These are phyloP conservation scores for Phaeoacremonium minimum DNA, from an alignment of 2,329 filamentous ascomycete species.

Conservation along the genomic window DNA sequence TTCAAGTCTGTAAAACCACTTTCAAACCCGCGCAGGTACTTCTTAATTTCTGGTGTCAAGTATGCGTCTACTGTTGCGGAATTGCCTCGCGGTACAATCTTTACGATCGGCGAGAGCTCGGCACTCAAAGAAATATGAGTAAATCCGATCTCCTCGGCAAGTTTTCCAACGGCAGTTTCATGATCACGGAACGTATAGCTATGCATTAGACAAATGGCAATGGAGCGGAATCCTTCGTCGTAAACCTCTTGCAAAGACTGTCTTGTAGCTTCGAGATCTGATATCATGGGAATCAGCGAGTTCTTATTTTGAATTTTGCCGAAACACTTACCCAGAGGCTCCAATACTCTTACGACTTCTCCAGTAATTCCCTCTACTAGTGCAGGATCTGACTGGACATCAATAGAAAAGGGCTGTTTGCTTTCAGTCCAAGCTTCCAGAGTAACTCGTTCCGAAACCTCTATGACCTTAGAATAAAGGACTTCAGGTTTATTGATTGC, in stretches of 20 bases:
- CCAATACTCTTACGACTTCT: background rate
- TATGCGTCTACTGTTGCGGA: constrained; percentile 72
- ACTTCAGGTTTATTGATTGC: constrained; percentile 61
- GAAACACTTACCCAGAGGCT: background rate
- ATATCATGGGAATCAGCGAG: background rate
- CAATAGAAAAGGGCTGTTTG: background rate
- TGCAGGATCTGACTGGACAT: background rate
- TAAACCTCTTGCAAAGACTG: constrained; percentile 30
- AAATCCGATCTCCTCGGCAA: constrained; percentile 74
- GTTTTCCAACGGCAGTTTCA: constrained; percentile 58
- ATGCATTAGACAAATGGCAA: constrained; percentile 27
- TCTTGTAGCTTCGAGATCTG: background rate
- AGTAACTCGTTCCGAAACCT: constrained; percentile 21
- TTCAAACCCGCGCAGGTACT: constrained; percentile 66
- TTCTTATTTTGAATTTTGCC: no score
- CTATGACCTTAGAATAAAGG: constrained; percentile 58
- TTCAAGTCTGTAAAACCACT: constrained; percentile 69
- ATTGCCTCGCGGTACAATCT: constrained; percentile 65
- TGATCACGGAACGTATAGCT: constrained; percentile 23
- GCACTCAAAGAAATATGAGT: constrained; percentile 72
- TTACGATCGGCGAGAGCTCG: constrained; percentile 77
- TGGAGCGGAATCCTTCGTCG: constrained; percentile 23
- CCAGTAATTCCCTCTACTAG: background rate
- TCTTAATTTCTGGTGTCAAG: constrained; percentile 67
- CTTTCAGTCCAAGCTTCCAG: background rate